Conservation (phyloP, 495 filamentous ascomycete species). For the Geopyxis carbonaria region DNA sequence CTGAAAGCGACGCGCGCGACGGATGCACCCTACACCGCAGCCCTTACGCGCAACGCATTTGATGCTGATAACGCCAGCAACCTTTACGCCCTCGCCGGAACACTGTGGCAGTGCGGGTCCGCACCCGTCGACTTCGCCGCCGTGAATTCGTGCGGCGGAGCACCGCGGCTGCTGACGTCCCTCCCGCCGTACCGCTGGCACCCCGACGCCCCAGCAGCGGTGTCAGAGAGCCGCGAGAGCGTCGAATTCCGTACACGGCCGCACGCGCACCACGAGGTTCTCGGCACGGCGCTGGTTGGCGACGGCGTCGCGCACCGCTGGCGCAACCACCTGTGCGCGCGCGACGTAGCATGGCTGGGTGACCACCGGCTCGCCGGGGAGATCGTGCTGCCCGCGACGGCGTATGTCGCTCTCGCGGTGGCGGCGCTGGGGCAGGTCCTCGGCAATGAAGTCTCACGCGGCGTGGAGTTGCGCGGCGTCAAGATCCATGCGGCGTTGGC, state of each 20-base stretch:
- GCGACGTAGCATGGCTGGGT: constrained; percentile 37
- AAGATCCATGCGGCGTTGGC: constrained; percentile 1
- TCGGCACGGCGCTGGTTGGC: constrained; percentile 35
- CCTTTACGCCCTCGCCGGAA: constrained; percentile 26
- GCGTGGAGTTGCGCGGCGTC: constrained; percentile 2
- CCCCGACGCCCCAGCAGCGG: constrained; percentile 27
- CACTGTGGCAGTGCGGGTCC: constrained; percentile 28
- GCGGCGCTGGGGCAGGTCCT: no score
- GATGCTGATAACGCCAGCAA: constrained; percentile 25
- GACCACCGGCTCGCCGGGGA: constrained; percentile 27
- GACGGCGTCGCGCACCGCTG: constrained; percentile 35
- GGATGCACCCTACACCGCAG: constrained; percentile 22
- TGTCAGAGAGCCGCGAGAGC: constrained; percentile 33
- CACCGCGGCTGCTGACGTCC: constrained; percentile 20
- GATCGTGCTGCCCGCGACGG: constrained; percentile 41
- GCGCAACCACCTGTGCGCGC: constrained; percentile 34
- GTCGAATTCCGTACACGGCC: constrained; percentile 33
- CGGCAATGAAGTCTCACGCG: no score
- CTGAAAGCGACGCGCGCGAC: constrained; percentile 29
- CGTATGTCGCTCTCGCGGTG: constrained; percentile 38
- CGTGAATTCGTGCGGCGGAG: constrained; percentile 19
- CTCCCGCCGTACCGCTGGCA: constrained; percentile 35
- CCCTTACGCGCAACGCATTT: constrained; percentile 26
- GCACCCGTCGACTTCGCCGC: constrained; percentile 23
- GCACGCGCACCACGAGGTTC: constrained; percentile 33